Conservation (phyloP, 139 green algal species). For the Trebouxia sp. region DNA sequence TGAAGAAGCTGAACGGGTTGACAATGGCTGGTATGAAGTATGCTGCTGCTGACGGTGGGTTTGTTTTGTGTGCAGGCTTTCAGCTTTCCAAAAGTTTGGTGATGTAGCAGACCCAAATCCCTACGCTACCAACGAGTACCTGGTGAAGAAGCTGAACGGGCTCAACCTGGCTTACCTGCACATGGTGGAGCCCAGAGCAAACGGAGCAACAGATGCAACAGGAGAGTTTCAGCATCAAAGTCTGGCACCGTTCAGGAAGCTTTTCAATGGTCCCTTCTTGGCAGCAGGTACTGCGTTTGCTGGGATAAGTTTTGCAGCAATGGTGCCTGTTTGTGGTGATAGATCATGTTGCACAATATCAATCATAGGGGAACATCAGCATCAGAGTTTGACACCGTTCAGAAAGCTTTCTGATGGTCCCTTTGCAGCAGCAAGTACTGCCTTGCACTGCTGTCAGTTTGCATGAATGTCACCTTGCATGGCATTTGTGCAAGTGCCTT, state of each 20-base stretch:
- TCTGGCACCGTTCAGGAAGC: conserved; percentile 62
- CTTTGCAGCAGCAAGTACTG: conserved; percentile 76
- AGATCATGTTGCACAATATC: no score
- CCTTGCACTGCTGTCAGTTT: no score
- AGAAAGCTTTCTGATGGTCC: conserved; percentile 49
- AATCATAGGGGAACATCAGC: no score
- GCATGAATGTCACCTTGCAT: no score
- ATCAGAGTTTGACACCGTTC: conserved; percentile 59
- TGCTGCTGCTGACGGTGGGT: no score
- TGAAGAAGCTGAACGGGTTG: no score
- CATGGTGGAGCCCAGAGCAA: conserved; percentile 67
- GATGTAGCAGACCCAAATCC: conserved; percentile 29
- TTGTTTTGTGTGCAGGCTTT: conserved; percentile 31
- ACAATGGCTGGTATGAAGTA: no score
- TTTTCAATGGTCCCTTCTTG: conserved; percentile 65
- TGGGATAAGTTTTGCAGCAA: no score
- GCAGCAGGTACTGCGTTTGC: conserved; percentile 72
- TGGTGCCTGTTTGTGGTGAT: no score
- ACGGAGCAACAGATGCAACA: background rate
- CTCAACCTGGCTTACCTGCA: conserved; percentile 73
- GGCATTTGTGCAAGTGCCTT: no score
- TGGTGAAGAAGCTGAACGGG: conserved; percentile 71
- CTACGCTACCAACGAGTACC: conserved; percentile 56
- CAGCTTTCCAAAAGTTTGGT: conserved; percentile 62
- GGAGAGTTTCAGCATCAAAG: conserved; percentile 32